Evolutionary conservation across 2,329 filamentous ascomycete genomes (phyloP), one percentile per base, ranked within the genome.

Genomic region (Colletotrichum sansevieriae): DNA sequence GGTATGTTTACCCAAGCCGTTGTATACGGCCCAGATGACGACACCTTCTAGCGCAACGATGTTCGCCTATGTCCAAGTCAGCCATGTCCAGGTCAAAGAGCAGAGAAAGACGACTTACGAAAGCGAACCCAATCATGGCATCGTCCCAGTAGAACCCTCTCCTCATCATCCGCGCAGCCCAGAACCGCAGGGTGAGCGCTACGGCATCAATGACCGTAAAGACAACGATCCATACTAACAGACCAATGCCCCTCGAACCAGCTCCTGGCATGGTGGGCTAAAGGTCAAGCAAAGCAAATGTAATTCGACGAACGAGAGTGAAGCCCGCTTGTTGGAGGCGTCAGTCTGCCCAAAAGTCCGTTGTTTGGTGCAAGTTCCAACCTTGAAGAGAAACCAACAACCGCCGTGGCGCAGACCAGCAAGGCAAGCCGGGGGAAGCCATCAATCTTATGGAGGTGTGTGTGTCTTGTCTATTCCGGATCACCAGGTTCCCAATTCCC

Each of bases 81-180:
- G 29, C n/a, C 9, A 18, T 3, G 0, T 33, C 22, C 6, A 54
- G 11, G 18, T 13, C 59, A 18, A 54, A 18, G 13, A 20, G 29
- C 13, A 18, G 7, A 2, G 4, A 39, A 8, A n/a, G 20, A 4
- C 20, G 10, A 71, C 73, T 65, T 66, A 76, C 74, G 41, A 71
- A 74, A 1, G 72, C 73, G 22, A 74, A 60, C 2, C 73, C 35
- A 10, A 71, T 69, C 35, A 72, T 71, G 37, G 44, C 47, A 33
- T 76, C 74, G 25, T 76, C 74, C 4, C 47, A 54, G 37, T 57
- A 71, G 10, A 76, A 56, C 7, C 65, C 58, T 18, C 74, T 73
- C 41, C 69, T 61, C 37, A 72, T 46, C 2, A 71, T 29, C 25
- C 29, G 49, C 15, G 66, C 70, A 6, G 74, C 65, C 75, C 72